These are phyloP conservation scores for Coprinopsis strossmayeri DNA, from an alignment of 768 basidiomycete genomes.

Conservation along the genomic window DNA sequence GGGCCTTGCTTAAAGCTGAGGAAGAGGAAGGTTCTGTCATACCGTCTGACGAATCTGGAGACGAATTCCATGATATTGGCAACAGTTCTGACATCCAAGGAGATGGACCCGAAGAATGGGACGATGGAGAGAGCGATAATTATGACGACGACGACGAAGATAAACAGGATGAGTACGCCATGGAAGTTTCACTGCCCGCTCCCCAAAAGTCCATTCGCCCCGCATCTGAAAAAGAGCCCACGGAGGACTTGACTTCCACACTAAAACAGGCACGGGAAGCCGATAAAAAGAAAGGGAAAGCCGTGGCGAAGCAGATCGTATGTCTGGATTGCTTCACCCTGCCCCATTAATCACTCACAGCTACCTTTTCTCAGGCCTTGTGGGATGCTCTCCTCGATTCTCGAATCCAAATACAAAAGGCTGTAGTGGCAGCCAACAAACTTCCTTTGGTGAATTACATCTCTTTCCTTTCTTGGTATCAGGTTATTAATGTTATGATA, in stretches of 20 bases:
- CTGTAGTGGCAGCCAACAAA: slow-evolving; percentile 53
- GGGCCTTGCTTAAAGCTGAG: slow-evolving; percentile 41
- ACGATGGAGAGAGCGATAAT: slow-evolving; percentile 16
- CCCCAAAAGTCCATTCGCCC: slow-evolving; percentile 5
- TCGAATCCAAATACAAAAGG: slow-evolving; percentile 90
- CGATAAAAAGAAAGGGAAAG: slow-evolving; percentile 77
- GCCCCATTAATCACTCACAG: too few relatives aligned
- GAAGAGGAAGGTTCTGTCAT: slow-evolving; percentile 24
- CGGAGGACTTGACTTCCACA: slow-evolving; percentile 41
- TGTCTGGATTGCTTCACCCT: slow-evolving; percentile 26
- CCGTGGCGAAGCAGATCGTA: slow-evolving; percentile 79
- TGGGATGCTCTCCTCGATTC: slow-evolving; percentile 88
- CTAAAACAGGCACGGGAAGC: slow-evolving; percentile 57
- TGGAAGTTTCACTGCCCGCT: slow-evolving; percentile 4
- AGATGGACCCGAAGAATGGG: slow-evolving; percentile 21
- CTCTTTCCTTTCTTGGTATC: neutral
- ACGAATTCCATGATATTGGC: slow-evolving; percentile 12
- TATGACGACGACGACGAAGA: slow-evolving; percentile 14
- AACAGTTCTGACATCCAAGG: slow-evolving; percentile 26
- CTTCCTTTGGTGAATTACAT: slow-evolving; percentile 51
- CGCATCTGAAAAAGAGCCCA: slow-evolving; percentile 11
- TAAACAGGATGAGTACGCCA: slow-evolving; percentile 9
- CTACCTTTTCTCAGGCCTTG: slow-evolving; percentile 55
- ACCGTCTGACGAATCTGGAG: slow-evolving; percentile 20
- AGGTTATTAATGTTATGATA: slow-evolving; percentile 14